Conservation (phyloP, 129 eudicot genomes). For the Artemisia tridentata region DNA sequence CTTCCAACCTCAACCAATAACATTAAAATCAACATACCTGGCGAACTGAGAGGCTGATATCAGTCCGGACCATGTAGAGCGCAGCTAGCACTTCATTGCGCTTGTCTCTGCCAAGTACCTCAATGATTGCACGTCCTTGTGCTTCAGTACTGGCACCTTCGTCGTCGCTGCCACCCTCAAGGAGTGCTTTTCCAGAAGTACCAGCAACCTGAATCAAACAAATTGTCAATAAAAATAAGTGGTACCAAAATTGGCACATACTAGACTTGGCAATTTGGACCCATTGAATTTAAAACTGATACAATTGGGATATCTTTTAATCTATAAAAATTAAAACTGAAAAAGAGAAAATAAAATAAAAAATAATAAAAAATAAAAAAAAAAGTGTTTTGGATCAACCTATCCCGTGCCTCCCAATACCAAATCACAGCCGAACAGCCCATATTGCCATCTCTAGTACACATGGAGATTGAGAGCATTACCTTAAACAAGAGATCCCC, state of each 20-base stretch:
- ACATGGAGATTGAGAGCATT: not conserved
- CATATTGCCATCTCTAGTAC: not conserved
- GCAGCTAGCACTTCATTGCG: conserved; percentile 99
- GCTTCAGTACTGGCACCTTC: conserved; percentile 99
- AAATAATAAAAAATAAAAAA: too few relatives aligned
- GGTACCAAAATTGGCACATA: not conserved
- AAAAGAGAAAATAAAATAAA: too few relatives aligned
- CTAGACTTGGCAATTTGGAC: not conserved
- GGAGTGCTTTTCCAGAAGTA: conserved; percentile 98
- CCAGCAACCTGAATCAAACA: conserved; percentile 79
- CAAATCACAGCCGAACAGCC: not conserved
- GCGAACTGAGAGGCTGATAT: conserved; percentile 88
- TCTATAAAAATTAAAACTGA: not conserved
- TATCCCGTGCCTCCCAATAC: not conserved
- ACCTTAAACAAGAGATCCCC: conserved; percentile 99
- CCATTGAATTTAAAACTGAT: not conserved
- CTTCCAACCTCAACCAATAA: not conserved
- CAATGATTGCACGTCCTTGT: conserved; percentile 97
- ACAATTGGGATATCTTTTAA: not conserved
- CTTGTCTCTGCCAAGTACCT: conserved; percentile 94
- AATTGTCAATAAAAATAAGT: not conserved
- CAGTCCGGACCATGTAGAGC: conserved; percentile 95
- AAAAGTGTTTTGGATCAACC: not conserved
- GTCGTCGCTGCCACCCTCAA: conserved; percentile 99
- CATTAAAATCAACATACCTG: conserved; percentile 58